Conservation (phyloP, 2,329 filamentous ascomycete genomes). For the Aspergillus awamori region DNA sequence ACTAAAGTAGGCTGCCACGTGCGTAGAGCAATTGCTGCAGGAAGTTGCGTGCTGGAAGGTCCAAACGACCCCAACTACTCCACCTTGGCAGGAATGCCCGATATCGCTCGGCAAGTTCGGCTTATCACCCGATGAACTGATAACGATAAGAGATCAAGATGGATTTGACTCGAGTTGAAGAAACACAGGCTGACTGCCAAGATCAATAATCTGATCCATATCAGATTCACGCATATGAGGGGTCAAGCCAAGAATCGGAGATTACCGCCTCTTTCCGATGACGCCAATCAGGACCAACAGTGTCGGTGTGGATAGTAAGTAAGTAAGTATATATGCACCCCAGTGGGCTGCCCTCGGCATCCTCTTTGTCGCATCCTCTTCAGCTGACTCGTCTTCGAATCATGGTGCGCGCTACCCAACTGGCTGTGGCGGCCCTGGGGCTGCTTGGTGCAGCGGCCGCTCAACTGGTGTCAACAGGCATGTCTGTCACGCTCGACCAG, state of each 20-base stretch:
- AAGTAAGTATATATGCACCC: background rate
- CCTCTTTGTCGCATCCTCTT: background rate
- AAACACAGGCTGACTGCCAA: background rate
- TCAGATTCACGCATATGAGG: background rate
- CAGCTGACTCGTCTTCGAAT: background rate
- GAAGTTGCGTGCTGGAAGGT: background rate
- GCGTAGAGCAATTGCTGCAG: background rate
- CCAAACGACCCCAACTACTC: background rate
- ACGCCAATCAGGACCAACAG: too few species aligned
- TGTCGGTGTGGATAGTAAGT: too few species aligned
- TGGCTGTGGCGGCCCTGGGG: background rate
- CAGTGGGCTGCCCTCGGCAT: background rate
- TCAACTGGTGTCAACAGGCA: conserved; percentile 1
- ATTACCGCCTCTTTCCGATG: background rate
- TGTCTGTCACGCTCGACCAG: conserved; percentile 5
- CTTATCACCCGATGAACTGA: background rate
- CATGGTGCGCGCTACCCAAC: background rate
- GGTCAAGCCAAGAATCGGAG: background rate
- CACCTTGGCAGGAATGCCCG: background rate
- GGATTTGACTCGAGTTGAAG: background rate
- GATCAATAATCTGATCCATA: background rate
- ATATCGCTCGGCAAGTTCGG: background rate
- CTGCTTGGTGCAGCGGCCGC: background rate
- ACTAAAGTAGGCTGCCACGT: background rate
- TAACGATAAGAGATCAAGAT: background rate